Base-by-base conservation (phyloP, 805 yeast genomes). In the Cyberlindnera xylosilytica region DNA sequence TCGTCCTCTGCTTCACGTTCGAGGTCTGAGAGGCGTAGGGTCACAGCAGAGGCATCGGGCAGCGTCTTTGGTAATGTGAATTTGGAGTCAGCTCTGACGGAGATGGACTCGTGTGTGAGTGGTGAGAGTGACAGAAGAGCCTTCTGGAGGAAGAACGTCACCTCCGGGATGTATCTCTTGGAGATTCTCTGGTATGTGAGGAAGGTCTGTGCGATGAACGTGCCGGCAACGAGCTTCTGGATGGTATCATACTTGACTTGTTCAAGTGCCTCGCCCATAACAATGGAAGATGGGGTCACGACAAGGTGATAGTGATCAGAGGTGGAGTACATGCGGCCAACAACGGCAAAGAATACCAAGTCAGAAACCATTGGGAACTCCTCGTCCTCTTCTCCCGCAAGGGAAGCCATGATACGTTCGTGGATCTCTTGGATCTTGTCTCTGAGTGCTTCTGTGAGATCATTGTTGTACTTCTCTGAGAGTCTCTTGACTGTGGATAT, bases 221-320 rank as follows among this genome's bases (percentile, higher is more conserved):
- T 58, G 20, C 91, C 90, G 42, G 77, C 73, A 34, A 78, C 75
- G 6, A 82, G 50, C 34, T 66, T 69, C 20, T 61, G 61, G 20
- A 76, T 46, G 4, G 70, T 57, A 18, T 58, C 57, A 20, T 64
- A 62, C 33, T 72, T 70, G 17, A 76, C 53, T 51, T 75, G 78
- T 40, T 81, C 79, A 42, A 91, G 65, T 12, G 78, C 69, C 61
- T 87, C 91, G 37, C 83, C 76, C 69, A 88, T 78, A 30, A 87
- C 64, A 26, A 93, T 74, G 23, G 78, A 67, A 2, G 91, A 74
- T 4, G 97, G 96, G 0, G 97, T 90, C 4, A 82, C 90, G 10
- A 93, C 84, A 45, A 89, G 71, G 69, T 93, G 99, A 64, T 86
- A 91, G 59, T 88, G 90, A 69, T 93, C 99, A 0, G 99, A 93